A percentile compares a stretch with the other conserved stretches of the same genome.
These are phyloP conservation scores for Populus simonii DNA, from an alignment of 345 rosid species.

Conservation along the genomic window DNA sequence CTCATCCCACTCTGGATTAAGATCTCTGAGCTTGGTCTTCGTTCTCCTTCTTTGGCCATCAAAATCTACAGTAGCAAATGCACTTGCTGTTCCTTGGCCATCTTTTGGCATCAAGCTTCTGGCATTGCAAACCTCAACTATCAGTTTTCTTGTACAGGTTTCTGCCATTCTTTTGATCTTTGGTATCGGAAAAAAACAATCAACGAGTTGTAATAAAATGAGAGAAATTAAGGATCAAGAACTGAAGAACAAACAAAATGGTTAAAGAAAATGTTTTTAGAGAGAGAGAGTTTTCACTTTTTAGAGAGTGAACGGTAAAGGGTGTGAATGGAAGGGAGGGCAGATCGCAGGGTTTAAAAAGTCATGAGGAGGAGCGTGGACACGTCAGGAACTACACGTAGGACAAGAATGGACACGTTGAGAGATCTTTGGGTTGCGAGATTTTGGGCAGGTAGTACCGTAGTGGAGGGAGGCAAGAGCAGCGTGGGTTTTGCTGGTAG, in stretches of 20 bases:
- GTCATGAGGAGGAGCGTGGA: conserved; percentile 27
- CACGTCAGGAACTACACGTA: conserved; percentile 24
- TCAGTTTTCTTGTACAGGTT: conserved; percentile 48
- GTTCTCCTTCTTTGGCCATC: conserved; percentile 82
- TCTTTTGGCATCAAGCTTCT: conserved; percentile 85
- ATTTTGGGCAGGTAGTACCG: neutral
- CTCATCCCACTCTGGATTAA: conserved; percentile 93
- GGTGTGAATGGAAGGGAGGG: neutral
- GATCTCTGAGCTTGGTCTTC: conserved; percentile 72
- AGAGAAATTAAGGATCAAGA: neutral
- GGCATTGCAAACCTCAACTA: conserved; percentile 78
- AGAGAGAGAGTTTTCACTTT: neutral
- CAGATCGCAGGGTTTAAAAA: conserved; percentile 16
- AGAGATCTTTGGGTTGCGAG: conserved; percentile 15
- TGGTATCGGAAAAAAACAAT: neutral
- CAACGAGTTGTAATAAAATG: neutral
- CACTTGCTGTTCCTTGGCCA: conserved; percentile 92
- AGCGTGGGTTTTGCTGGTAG: neutral
- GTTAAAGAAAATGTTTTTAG: neutral
- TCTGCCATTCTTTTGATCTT: conserved; percentile 46
- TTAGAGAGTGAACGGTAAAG: neutral
- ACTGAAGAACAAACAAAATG: neutral
- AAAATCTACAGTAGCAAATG: conserved; percentile 74
- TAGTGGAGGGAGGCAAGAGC: neutral
- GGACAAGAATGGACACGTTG: conserved; percentile 30